Evolutionary conservation across 805 yeast species (phyloP).

Genomic region (Starmerella stigmatis): DNA sequence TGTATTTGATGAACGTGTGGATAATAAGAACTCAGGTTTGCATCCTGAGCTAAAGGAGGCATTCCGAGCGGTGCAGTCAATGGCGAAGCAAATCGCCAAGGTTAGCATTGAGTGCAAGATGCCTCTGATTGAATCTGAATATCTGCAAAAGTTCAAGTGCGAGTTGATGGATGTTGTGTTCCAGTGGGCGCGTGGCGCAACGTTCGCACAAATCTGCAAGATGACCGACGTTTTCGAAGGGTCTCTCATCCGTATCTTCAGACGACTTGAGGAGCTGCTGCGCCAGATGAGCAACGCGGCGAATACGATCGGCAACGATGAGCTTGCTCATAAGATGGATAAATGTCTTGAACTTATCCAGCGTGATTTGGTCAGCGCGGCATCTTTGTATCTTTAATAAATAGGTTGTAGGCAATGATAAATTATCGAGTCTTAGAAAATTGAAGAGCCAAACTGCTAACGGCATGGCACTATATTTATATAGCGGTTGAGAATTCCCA

Average conservation of each 20-base stretch:
- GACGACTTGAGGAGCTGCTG: slow-evolving; percentile 84
- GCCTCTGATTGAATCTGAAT: slow-evolving; percentile 83
- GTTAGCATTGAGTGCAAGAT: slow-evolving; percentile 81
- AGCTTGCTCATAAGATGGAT: slow-evolving; percentile 79
- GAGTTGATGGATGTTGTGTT: slow-evolving; percentile 95
- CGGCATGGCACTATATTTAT: too few species aligned
- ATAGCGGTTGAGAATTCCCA: too few species aligned
- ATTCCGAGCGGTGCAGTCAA: slow-evolving; percentile 71
- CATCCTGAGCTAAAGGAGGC: slow-evolving; percentile 91
- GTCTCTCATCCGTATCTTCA: slow-evolving; percentile 84
- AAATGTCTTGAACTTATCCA: slow-evolving; percentile 75
- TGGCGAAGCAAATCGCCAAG: slow-evolving; percentile 85
- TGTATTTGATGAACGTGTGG: slow-evolving; percentile 92
- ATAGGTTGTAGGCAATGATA: background rate
- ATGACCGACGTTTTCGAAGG: slow-evolving; percentile 99
- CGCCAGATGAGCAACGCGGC: slow-evolving; percentile 88
- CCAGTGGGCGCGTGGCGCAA: slow-evolving; percentile 94
- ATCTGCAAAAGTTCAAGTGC: slow-evolving; percentile 80
- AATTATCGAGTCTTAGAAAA: background rate
- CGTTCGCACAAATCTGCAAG: slow-evolving; percentile 92
- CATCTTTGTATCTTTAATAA: slow-evolving; percentile 63
- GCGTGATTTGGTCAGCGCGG: slow-evolving; percentile 94
- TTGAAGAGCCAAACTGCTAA: too few species aligned
- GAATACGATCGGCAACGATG: slow-evolving; percentile 83
- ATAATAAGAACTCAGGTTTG: slow-evolving; percentile 62